Evolutionary conservation across 768 basidiomycete species (phyloP), one percentile per base, ranked within the genome.

Genomic region (Crepidotus variabilis): DNA sequence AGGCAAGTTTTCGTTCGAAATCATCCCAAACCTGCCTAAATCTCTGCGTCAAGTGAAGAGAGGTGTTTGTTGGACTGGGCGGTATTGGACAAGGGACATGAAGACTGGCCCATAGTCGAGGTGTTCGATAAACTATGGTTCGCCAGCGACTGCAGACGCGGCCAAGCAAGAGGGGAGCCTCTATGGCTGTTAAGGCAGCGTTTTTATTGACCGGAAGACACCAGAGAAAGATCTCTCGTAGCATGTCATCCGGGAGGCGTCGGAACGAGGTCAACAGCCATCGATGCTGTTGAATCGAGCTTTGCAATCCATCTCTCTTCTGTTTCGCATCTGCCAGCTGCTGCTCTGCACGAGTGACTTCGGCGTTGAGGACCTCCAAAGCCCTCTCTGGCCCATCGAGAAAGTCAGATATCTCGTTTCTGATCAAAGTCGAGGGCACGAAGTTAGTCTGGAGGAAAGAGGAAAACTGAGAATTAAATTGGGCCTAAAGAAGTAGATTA

Each of bases 381-480:
- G 45, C 24, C 6, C 23, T 21, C 36, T 54, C 33, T 2, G 62
- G 59, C 24, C 58, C 59, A 1, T 39, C 35, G 2, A 63, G 47
- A 13, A 63, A 57, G 5, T 39, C 18, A 9, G 11, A 50, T 34
- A 63, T 60, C 16, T 58, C 56, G 1, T 47, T 33, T 39, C 55
- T 55, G 39, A 60, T 57, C 46, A 55, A 49, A 20, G 28, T 36
- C 6, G 57, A 53, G 14, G 59, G 62, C 13, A 57, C 50, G 49
- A 58, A 58, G 20, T 63, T 63, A 14, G 62, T 63, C 32, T 56
- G 35, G n/a, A 63, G 55, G 21, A 54, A 58, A 35, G 20, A 32
- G 2, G 57, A 16, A 28, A 60, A 63, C 24, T 59, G 62, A 2
- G 57, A 39, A 8, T 36, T 90, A 92, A 94, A 93, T 43, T 43